Evolutionary conservation across 192 early-diverging fungal genomes (phyloP), one percentile per base, ranked within the genome.

Genomic region (Podila clonocystis): DNA sequence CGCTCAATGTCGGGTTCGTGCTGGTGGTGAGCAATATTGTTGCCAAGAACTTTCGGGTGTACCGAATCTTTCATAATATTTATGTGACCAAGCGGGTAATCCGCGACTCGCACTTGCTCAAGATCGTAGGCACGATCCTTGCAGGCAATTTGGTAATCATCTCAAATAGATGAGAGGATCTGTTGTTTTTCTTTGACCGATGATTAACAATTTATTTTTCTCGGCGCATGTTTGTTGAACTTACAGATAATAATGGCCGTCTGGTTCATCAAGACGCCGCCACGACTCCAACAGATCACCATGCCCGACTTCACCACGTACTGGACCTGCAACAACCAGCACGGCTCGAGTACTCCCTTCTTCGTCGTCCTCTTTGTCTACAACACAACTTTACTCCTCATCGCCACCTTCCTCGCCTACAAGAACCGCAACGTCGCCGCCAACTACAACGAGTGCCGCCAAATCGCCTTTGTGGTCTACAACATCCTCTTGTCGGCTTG

Each of bases 61-160:
- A 88, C 41, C 68, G 87, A 26, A 88, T 88, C 59, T 88, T 88
- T 55, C 80, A 88, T 65, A 88, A 88, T 34, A 83, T 86, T 19
- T 88, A 85, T 45, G 84, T 86, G 24, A 83, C 82, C 6, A 83
- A 85, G 26, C 83, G 76, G 2, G 84, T 87, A 49, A 87, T 87
- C 62, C 79, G 71, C 4, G 86, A 87, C 33, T 50, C 55, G 13
- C 84, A 87, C 24, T 52, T 87, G 49, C 74, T 85, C 64, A 84
- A 84, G 57, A 82, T 84, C 12, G 82, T 84, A 12, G 65, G 83
- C 13, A 63, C 70, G 9, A 66, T 87, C 30, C 59, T 87, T 31
- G 58, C 61, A 0, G 20, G 77, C 29, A 82, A 82, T 52, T 60
- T 85, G 79, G 86, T 87, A 75, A 79, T 50, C 5, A 15, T 26